Conservation (phyloP, 345 rosid genomes). For the Salix suchowensis region DNA sequence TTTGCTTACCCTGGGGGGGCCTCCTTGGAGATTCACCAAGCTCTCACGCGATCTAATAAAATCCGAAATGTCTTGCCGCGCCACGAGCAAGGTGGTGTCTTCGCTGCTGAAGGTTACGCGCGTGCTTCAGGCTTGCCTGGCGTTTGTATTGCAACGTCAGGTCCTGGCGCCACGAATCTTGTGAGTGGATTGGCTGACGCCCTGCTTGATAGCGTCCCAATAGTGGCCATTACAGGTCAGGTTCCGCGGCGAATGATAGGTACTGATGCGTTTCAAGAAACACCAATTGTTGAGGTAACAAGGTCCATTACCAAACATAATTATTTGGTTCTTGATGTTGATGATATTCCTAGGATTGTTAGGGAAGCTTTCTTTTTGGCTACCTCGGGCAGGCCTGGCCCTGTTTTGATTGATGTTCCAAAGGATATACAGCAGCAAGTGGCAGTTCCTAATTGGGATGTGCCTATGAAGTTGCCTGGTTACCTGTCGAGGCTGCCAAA, state of each 20-base stretch:
- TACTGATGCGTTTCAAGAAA: conserved; percentile 89
- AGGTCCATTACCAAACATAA: conserved; percentile 90
- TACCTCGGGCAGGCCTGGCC: conserved; percentile 87
- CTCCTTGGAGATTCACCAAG: conserved; percentile 97
- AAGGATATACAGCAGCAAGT: conserved; percentile 94
- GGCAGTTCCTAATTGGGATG: conserved; percentile 73
- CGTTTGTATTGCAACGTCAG: conserved; percentile 91
- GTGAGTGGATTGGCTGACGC: conserved; percentile 92
- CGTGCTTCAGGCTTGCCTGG: conserved; percentile 84
- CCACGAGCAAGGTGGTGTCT: conserved; percentile 94
- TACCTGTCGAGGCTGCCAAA: conserved; percentile 77
- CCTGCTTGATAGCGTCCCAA: conserved; percentile 81
- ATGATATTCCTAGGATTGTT: conserved; percentile 81
- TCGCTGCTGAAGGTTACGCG: conserved; percentile 93
- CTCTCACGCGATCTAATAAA: conserved; percentile 71
- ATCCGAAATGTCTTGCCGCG: conserved; percentile 91
- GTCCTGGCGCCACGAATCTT: conserved; percentile 88
- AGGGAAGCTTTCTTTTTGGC: conserved; percentile 83
- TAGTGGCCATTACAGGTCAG: conserved; percentile 86
- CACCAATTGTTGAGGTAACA: conserved; percentile 89
- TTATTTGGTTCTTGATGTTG: conserved; percentile 78
- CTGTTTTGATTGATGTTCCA: conserved; percentile 83
- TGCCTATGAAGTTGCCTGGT: conserved; percentile 55
- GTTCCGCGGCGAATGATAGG: conserved; percentile 96
- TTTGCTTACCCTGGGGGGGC: conserved; percentile 97